Percentiles rank a stretch among this genome's conserved stretches.
phyloP scores from a whole-genome alignment of 805 yeast genomes.

The Kazachstania psychrophila region DNA sequence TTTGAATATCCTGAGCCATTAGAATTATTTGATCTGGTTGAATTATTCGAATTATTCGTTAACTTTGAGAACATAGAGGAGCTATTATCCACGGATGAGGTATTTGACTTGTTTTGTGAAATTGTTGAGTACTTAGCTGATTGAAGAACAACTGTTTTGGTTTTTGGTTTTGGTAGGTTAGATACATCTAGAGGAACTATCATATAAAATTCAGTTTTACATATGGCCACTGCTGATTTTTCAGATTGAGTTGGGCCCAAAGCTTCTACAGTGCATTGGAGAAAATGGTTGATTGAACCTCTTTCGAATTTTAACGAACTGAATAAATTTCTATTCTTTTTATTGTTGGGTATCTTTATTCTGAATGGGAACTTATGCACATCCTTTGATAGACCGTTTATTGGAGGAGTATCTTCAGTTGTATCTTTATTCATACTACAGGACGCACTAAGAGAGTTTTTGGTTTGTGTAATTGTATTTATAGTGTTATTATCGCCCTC shows the following conservation, averaged over 20 bases:
- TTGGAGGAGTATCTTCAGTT: too few relatives aligned
- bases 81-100: constrained; percentile 9
- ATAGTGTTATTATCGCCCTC: too few relatives aligned
- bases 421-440: too few relatives aligned
- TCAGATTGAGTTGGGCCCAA: constrained; percentile 8
- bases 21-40: constrained; percentile 5
- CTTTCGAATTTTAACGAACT: constrained; percentile 75
- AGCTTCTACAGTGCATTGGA: constrained; percentile 28
- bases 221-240: constrained; percentile 27
- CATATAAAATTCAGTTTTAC: constrained; percentile 51
- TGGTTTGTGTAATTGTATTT: too few relatives aligned
- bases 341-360: constrained; percentile 61
- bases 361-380: constrained; percentile 84
- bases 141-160: constrained; percentile 54
- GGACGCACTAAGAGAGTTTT: too few relatives aligned
- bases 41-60: constrained; percentile 17
- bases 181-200: constrained; percentile 70
- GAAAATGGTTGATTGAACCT: constrained; percentile 65
- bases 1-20: constrained; percentile 1
- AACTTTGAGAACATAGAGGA: constrained; percentile 20
- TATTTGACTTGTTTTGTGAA: constrained; percentile 5
- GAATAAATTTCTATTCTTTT: constrained; percentile 39
- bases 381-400: constrained; percentile 62
- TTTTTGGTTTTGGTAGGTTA: constrained; percentile 53
- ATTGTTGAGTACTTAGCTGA: constrained; percentile 31